Conservation (phyloP, 768 basidiomycete genomes). For the Mycena vulgaris region DNA sequence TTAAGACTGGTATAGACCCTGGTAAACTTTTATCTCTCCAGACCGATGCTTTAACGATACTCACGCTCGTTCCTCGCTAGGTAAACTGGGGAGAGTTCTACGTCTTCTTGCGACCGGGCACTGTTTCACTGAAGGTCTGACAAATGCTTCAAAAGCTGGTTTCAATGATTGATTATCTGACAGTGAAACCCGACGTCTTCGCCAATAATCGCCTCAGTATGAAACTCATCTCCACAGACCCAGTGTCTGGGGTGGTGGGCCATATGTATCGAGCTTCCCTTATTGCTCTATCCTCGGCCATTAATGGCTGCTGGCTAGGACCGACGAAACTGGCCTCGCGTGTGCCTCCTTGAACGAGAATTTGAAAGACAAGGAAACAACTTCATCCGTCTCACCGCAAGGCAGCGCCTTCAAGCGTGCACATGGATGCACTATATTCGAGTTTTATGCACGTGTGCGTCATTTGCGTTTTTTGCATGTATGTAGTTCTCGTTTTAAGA, state of each 20-base stretch:
- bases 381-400: too few species aligned
- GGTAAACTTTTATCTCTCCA: slow-evolving; percentile 57
- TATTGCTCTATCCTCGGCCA: too few species aligned
- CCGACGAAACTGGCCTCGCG: slow-evolving; percentile 42
- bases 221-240: slow-evolving; percentile 50
- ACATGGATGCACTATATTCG: slow-evolving; percentile 38
- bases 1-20: slow-evolving; percentile 49
- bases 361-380: slow-evolving; percentile 50
- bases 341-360: slow-evolving; percentile 50
- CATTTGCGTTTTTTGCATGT: neutral
- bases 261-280: slow-evolving; percentile 42
- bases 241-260: slow-evolving; percentile 44
- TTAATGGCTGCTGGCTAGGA: slow-evolving; percentile 27
- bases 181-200: slow-evolving; percentile 55
- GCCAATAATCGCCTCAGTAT: slow-evolving; percentile 59
- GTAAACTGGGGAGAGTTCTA: slow-evolving; percentile 55
- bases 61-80: too few species aligned
- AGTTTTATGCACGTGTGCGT: slow-evolving; percentile 30
- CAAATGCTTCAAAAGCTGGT: neutral
- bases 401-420: slow-evolving; percentile 37
- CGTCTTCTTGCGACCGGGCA: slow-evolving; percentile 58
- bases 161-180: neutral
- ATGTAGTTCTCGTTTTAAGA: neutral
- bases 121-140: slow-evolving; percentile 55
- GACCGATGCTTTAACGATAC: too few species aligned